Evolutionary conservation across 1,284 basidiomycete genomes (phyloP).

Genomic region (Neotropicomus parvogracilis): DNA sequence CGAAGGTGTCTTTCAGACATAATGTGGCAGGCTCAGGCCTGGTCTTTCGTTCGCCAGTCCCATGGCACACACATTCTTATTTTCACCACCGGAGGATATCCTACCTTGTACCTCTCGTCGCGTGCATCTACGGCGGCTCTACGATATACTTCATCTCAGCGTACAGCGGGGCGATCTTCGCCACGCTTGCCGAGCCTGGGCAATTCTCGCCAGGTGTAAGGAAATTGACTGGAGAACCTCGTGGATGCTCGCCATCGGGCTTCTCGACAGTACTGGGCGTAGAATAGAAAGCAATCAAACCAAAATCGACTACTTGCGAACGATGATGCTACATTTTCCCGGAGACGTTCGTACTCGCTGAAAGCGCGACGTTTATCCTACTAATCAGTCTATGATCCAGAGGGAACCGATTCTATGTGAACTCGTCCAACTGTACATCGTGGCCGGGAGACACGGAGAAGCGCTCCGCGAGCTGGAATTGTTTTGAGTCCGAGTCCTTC

Average conservation of each 20-base stretch:
- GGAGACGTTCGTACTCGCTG: conserved; percentile 49
- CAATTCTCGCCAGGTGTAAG: conserved; percentile 77
- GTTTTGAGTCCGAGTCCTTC: conserved; percentile 41
- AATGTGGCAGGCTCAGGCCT: no score
- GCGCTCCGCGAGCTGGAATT: conserved; percentile 84
- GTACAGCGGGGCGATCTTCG: conserved; percentile 65
- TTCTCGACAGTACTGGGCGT: conserved; percentile 44
- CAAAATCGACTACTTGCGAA: conserved; percentile 59
- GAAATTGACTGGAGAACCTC: conserved; percentile 75
- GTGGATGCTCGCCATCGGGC: conserved; percentile 69
- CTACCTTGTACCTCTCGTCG: conserved; percentile 52
- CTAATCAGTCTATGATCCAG: conserved; percentile 40
- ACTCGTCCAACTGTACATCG: conserved; percentile 64
- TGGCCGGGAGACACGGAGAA: conserved; percentile 52
- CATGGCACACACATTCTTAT: conserved; percentile 46
- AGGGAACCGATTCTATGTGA: conserved; percentile 73
- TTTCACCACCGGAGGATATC: conserved; percentile 48
- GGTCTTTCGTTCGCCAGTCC: background rate
- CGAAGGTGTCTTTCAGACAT: background rate
- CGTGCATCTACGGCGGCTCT: conserved; percentile 67
- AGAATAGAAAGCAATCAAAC: conserved; percentile 32
- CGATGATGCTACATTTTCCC: conserved; percentile 64
- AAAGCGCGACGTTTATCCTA: background rate
- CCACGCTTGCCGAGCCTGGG: conserved; percentile 74
- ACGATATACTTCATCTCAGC: conserved; percentile 71